These are phyloP conservation scores for Candida ovalis DNA, from an alignment of 805 yeast species.

Conservation along the genomic window DNA sequence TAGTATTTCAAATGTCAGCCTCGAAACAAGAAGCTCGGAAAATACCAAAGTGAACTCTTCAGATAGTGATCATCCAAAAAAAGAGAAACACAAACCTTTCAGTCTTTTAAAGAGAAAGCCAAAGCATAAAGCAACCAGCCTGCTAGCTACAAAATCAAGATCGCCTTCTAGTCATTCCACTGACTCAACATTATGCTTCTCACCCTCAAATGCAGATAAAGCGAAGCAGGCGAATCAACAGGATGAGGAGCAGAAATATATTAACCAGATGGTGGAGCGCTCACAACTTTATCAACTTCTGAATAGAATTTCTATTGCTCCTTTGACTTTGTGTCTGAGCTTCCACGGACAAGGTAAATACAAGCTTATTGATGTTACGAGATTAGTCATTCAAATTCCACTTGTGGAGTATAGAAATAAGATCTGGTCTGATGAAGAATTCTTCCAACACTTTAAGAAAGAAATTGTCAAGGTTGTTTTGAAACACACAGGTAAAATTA, in stretches of 20 bases:
- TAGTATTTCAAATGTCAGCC: conserved; percentile 6
- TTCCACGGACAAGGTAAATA: conserved; percentile 73
- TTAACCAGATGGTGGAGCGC: conserved; percentile 39
- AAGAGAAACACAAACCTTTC: conserved; percentile 7
- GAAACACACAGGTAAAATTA: conserved; percentile 68
- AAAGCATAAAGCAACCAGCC: not conserved
- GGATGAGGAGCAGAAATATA: conserved; percentile 30
- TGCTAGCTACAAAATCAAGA: not conserved
- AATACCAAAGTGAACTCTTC: not conserved
- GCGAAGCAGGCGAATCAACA: not conserved
- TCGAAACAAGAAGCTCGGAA: conserved; percentile 1
- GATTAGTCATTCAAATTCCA: conserved; percentile 66
- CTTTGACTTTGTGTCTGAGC: conserved; percentile 50
- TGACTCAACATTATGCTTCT: not conserved
- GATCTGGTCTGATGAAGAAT: conserved; percentile 71
- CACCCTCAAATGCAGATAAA: not conserved
- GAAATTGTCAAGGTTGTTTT: conserved; percentile 53
- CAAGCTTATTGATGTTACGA: conserved; percentile 70
- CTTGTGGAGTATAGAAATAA: conserved; percentile 52
- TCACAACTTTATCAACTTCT: conserved; percentile 41
- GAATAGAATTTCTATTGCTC: conserved; percentile 28
- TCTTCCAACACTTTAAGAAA: conserved; percentile 58
- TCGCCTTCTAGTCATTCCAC: not conserved
- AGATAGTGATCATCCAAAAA: not conserved
- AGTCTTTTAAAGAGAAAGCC: conserved; percentile 7